Percentiles rank a stretch among this genome's conserved stretches.
These are phyloP conservation scores for Coniochaeta sp. DNA, from an alignment of 2,329 filamentous ascomycete genomes.

Conservation along the genomic window DNA sequence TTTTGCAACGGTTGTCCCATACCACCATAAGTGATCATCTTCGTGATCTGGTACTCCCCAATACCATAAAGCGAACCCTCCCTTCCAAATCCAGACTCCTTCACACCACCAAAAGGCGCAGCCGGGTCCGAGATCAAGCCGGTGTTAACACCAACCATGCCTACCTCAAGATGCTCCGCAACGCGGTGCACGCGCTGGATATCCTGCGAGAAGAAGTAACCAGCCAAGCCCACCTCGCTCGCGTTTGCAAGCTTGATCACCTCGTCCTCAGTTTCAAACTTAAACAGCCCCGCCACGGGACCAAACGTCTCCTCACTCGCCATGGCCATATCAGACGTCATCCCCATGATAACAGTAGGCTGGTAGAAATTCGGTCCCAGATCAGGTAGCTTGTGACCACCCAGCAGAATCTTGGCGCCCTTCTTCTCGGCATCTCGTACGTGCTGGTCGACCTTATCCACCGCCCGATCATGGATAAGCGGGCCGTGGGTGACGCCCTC, in stretches of 20 bases:
- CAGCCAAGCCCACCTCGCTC: constrained; percentile 23
- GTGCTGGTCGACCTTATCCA: constrained; percentile 13
- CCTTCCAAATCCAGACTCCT: constrained; percentile 4
- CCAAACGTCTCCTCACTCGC: constrained; percentile 15
- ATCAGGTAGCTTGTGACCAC: constrained; percentile 49
- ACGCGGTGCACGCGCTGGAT: constrained; percentile 28
- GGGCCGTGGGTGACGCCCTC: constrained; percentile 12
- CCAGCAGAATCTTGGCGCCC: constrained; percentile 13
- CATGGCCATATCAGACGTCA: constrained; percentile 12
- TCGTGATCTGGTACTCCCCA: constrained; percentile 4
- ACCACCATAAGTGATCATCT: constrained; percentile 31
- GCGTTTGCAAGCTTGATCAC: constrained; percentile 25
- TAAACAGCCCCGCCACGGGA: constrained; percentile 11
- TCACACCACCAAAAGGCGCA: constrained; percentile 8
- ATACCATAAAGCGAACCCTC: constrained; percentile 6
- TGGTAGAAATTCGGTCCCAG: constrained; percentile 59
- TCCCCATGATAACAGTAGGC: constrained; percentile 61
- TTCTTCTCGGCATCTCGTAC: constrained; percentile 12
- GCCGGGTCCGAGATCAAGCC: constrained; percentile 2
- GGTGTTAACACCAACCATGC: constrained; percentile 59
- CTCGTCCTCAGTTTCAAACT: constrained; percentile 24
- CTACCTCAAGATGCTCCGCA: constrained; percentile 47
- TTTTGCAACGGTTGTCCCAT: constrained; percentile 49
- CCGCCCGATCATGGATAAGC: constrained; percentile 10
- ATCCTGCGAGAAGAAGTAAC: constrained; percentile 19